Evolutionary conservation across 306 rosid genomes (phyloP).

Genomic region (Begonia peltatifolia): DNA sequence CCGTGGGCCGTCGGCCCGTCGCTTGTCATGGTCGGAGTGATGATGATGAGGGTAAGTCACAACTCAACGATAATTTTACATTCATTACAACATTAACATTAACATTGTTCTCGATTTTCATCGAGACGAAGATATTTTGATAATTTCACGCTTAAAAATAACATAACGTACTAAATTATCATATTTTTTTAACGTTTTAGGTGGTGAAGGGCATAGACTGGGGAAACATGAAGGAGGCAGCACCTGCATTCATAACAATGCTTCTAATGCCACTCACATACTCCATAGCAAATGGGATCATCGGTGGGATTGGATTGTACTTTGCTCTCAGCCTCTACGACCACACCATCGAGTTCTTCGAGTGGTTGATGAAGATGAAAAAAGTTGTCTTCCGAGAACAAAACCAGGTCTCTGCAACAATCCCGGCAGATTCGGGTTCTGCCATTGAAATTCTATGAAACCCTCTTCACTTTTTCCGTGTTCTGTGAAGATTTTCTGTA

Average conservation of each 20-base stretch:
- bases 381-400: constrained; percentile 43
- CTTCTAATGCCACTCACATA: constrained; percentile 81
- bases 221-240: constrained; percentile 48
- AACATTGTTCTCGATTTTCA: no score
- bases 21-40: constrained; percentile 80
- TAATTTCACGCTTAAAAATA: no score
- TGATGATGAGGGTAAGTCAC: constrained; percentile 49
- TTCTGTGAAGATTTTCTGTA: background rate
- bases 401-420: constrained; percentile 71
- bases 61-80: no score
- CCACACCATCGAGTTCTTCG: constrained; percentile 9
- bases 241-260: constrained; percentile 72
- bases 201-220: constrained; percentile 84
- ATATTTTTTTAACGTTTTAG: background rate
- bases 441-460: constrained; percentile 30
- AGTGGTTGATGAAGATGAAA: constrained; percentile 57
- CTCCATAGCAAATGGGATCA: constrained; percentile 78
- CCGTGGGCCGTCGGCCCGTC: constrained; percentile 97
- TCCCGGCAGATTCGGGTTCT: constrained; percentile 15
- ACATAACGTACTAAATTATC: no score
- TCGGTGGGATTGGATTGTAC: constrained; percentile 69
- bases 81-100: no score
- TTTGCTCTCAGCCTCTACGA: constrained; percentile 57
- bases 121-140: no score
- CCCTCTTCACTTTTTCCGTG: constrained; percentile 1